Percentiles rank a stretch among this genome's conserved stretches.
phyloP scores from a whole-genome alignment of 139 green algal genomes.

The Medakamo hakoo region DNA sequence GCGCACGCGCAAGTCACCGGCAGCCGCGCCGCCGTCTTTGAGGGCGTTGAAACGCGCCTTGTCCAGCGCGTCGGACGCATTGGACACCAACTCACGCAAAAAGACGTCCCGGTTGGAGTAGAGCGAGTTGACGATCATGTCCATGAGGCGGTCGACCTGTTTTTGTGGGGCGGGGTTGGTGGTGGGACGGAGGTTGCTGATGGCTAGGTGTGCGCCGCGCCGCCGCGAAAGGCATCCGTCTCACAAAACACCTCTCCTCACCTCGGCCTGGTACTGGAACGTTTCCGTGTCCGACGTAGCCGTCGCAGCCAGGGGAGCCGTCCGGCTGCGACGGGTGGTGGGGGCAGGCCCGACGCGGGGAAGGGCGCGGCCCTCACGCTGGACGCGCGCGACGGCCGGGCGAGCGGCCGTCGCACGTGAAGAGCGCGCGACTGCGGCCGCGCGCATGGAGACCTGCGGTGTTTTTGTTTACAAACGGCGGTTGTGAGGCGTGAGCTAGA shows the following conservation, averaged over 20 bases:
- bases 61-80: constrained; percentile 89
- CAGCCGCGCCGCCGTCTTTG: constrained; percentile 9
- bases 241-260: not conserved
- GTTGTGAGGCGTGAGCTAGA: too few species aligned
- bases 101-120: constrained; percentile 93
- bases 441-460: too few species aligned
- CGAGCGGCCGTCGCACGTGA: too few species aligned
- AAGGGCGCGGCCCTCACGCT: too few species aligned
- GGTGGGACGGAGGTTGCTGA: not conserved
- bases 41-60: constrained; percentile 69
- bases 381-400: not conserved
- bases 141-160: constrained; percentile 91
- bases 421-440: too few species aligned
- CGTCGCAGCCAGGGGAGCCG: constrained; percentile 6
- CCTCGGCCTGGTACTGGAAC: constrained; percentile 34
- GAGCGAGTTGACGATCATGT: constrained; percentile 98
- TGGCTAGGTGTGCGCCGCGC: not conserved
- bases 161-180: not conserved
- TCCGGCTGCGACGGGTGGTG: not conserved
- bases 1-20: constrained; percentile 72
- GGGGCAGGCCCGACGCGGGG: not conserved
- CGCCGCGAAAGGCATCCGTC: not conserved
- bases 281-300: constrained; percentile 16
- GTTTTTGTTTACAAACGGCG: too few species aligned
- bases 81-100: constrained; percentile 81